Conservation (phyloP, 2,329 filamentous ascomycete genomes). For the Orbilia javanica region DNA sequence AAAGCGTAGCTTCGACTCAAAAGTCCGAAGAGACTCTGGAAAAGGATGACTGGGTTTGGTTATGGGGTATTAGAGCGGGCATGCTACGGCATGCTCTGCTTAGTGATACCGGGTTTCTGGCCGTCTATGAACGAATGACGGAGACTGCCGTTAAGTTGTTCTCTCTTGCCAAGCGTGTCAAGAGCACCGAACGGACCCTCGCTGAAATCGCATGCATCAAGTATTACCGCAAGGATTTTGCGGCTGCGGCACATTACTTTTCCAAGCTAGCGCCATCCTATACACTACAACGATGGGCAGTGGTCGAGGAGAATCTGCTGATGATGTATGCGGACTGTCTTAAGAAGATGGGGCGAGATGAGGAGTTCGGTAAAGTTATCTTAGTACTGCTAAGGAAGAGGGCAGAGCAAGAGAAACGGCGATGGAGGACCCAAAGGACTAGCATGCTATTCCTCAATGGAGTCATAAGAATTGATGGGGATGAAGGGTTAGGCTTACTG, state of each 20-base stretch:
- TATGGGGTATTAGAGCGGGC: conserved; percentile 68
- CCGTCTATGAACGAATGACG: conserved; percentile 78
- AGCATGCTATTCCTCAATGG: conserved; percentile 53
- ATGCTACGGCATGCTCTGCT: conserved; percentile 74
- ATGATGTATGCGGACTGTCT: conserved; percentile 88
- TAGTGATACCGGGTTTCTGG: conserved; percentile 73
- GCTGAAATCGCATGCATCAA: conserved; percentile 89
- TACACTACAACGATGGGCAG: conserved; percentile 80
- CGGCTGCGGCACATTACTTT: conserved; percentile 81
- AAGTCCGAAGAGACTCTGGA: conserved; percentile 52
- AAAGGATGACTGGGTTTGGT: conserved; percentile 58
- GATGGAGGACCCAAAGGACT: conserved; percentile 64
- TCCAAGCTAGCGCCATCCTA: conserved; percentile 83
- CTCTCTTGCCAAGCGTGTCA: conserved; percentile 79
- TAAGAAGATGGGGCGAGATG: conserved; percentile 78
- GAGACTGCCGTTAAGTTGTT: conserved; percentile 87
- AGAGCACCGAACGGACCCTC: conserved; percentile 81
- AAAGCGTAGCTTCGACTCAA: conserved; percentile 52
- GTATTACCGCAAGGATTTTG: conserved; percentile 77
- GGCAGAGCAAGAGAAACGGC: conserved; percentile 70
- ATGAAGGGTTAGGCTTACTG: conserved; percentile 41
- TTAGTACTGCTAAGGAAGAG: conserved; percentile 80
- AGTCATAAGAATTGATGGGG: conserved; percentile 43
- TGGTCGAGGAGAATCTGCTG: conserved; percentile 84
- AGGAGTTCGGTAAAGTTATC: conserved; percentile 82